These are phyloP conservation scores for Myxozyma sirexii DNA, from an alignment of 805 yeast species.

Conservation along the genomic window DNA sequence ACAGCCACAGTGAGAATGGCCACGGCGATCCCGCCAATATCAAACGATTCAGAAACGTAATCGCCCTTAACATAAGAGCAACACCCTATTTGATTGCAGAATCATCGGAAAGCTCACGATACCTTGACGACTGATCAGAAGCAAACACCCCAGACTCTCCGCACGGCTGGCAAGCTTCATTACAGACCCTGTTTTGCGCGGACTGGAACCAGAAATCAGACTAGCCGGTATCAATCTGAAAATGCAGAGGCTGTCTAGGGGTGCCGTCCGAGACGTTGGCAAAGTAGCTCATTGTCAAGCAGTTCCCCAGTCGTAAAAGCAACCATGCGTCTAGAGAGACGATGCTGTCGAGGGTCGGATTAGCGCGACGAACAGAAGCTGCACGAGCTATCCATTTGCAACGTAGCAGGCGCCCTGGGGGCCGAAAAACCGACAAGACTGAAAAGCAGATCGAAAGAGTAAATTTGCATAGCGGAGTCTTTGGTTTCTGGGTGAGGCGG, in stretches of 20 bases:
- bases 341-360: background rate
- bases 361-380: background rate
- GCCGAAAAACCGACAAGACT: too few relatives aligned
- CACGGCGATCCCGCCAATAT: constrained; percentile 53
- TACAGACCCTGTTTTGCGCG: constrained; percentile 33
- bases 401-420: background rate
- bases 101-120: constrained; percentile 18
- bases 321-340: background rate
- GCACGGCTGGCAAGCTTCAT: constrained; percentile 32
- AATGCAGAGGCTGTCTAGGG: constrained; percentile 53
- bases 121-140: constrained; percentile 38
- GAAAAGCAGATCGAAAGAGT: too few relatives aligned
- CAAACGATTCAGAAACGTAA: constrained; percentile 69
- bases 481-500: too few relatives aligned
- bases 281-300: constrained; percentile 35
- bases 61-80: constrained; percentile 53
- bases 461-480: too few relatives aligned
- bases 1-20: constrained; percentile 68
- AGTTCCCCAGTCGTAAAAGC: background rate
- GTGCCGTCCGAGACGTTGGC: constrained; percentile 55
- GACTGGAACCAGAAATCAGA: constrained; percentile 64
- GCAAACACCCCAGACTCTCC: constrained; percentile 39
- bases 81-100: constrained; percentile 50
- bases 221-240: constrained; percentile 74
- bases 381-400: background rate